Percentiles rank a stretch among this genome's conserved stretches.
Conservation (phyloP, 2,329 filamentous ascomycete genomes). For the Aspergillus ochraceus region DNA sequence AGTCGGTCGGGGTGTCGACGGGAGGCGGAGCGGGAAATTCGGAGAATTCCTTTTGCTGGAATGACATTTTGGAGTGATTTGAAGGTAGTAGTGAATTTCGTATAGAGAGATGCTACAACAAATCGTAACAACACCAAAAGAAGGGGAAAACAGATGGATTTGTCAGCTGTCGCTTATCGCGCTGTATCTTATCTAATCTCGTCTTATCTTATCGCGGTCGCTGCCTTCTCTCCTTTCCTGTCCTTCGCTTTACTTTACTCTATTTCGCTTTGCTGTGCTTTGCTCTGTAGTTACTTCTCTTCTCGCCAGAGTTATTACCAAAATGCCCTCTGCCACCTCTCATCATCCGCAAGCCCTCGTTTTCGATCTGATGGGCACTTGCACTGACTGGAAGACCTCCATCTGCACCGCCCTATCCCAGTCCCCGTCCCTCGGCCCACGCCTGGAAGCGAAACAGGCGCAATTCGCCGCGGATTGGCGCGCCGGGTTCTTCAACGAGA, state of each 20-base stretch:
- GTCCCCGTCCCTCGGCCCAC: background rate
- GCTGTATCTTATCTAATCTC: background rate
- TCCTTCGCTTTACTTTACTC: background rate
- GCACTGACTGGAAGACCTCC: background rate
- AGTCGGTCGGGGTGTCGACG: slow-evolving; percentile 15
- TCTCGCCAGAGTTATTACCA: too few species aligned
- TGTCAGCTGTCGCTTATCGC: background rate
- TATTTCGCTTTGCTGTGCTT: background rate
- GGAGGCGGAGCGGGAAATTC: slow-evolving; percentile 19
- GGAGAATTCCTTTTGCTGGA: slow-evolving; percentile 26
- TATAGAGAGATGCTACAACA: too few species aligned
- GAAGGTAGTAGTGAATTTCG: too few species aligned
- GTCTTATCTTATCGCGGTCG: too few species aligned
- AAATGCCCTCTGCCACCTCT: too few species aligned
- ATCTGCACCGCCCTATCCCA: background rate
- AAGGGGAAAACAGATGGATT: background rate
- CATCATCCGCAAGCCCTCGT: background rate
- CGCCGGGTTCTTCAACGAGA: slow-evolving; percentile 50
- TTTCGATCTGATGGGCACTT: background rate
- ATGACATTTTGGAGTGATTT: slow-evolving; percentile 12
- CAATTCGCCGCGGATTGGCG: slow-evolving; percentile 54
- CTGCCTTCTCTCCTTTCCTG: background rate
- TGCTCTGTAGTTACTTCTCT: too few species aligned
- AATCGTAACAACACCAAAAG: too few species aligned
- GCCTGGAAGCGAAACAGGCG: background rate